A percentile compares a stretch with the other conserved stretches of the same genome.
Evolutionary conservation across 257 asterid genomes (phyloP).

Genomic region (Vinca minor): DNA sequence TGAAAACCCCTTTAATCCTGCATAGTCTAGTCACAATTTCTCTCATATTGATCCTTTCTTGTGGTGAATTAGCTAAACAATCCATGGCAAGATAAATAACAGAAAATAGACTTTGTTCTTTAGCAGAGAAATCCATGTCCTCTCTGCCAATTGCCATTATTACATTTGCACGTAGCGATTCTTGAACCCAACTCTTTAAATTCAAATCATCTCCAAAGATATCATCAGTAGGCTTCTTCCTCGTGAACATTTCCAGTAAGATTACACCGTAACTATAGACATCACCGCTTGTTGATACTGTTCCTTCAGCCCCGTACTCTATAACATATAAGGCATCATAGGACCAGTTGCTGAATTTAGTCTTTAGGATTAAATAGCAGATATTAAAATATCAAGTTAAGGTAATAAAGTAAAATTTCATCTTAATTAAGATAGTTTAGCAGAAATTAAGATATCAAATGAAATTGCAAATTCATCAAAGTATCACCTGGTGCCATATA

Average conservation of each 20-base stretch:
- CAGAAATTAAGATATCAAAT: neutral
- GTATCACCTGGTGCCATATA: constrained; percentile 24
- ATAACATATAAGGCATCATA: neutral
- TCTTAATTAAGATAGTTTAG: no score
- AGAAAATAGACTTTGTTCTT: neutral
- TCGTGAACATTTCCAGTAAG: constrained; percentile 7
- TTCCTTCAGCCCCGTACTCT: constrained; percentile 10
- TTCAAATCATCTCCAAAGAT: constrained; percentile 2
- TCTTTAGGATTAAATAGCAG: neutral
- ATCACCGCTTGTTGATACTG: constrained; percentile 2
- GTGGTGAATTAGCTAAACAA: constrained; percentile 15
- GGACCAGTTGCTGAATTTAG: neutral
- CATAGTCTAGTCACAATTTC: constrained; percentile 3
- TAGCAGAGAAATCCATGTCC: neutral
- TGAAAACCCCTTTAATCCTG: constrained; percentile 2
- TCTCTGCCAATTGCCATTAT: constrained; percentile 8
- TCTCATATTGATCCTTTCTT: constrained; percentile 16
- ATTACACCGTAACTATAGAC: constrained; percentile 10
- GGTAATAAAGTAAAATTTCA: no score
- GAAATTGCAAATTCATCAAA: neutral
- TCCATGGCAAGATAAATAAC: constrained; percentile 12
- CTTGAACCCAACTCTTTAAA: neutral
- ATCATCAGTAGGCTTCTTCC: constrained; percentile 4
- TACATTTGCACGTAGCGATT: neutral
- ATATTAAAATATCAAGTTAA: neutral